Base-by-base conservation (phyloP, 2,329 filamentous ascomycete species). In the Didymella pomorum region DNA sequence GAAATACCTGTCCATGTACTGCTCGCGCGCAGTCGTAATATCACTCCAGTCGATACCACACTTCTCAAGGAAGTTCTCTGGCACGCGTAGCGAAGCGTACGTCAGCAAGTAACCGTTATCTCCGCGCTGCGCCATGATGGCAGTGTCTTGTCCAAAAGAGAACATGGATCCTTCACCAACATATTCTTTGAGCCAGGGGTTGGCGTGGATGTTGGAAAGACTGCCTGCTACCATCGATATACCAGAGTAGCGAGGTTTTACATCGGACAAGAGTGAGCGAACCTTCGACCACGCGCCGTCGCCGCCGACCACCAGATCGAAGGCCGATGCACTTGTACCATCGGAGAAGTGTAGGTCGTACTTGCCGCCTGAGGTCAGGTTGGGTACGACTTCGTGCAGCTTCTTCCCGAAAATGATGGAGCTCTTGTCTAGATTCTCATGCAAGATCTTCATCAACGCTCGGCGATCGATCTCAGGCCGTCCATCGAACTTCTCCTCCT, bases 381-480 rank as follows among this genome's bases (percentile, higher is more conserved):
- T 60, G 2, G 62, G 56, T 16, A 61, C 71, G 9, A 84, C 72
- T 4, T 72, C 65, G 47, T 74, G 68, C 18, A 87, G 29, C 48
- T 71, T 70, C 58, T 53, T 67, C 5, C 53, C 54, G 45, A 69
- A 70, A 5, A 51, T 33, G 4, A 71, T 81, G n/a, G 35, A 79
- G 54, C 71, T 80, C 4, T 71, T 78, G 8, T 75, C 68, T 0
- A 83, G 78, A 10, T 84, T 74, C 2, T 81, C 81, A 23, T 80
- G 73, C 18, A 79, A 69, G 9, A 77, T 47, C 72, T 79, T 66
- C 43, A 65, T 49, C 44, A 72, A 50, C 14, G 41, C 49, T n/a
- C 43, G 57, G 18, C 83, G 80, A 68, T 87, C 84, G 59, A 87
- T 86, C 67, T 86, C 84, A 10, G 70, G 69, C 14, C 70, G 50